These are phyloP conservation scores for Aspergillus egyptiacus DNA, from an alignment of 495 filamentous ascomycete genomes.

Conservation along the genomic window DNA sequence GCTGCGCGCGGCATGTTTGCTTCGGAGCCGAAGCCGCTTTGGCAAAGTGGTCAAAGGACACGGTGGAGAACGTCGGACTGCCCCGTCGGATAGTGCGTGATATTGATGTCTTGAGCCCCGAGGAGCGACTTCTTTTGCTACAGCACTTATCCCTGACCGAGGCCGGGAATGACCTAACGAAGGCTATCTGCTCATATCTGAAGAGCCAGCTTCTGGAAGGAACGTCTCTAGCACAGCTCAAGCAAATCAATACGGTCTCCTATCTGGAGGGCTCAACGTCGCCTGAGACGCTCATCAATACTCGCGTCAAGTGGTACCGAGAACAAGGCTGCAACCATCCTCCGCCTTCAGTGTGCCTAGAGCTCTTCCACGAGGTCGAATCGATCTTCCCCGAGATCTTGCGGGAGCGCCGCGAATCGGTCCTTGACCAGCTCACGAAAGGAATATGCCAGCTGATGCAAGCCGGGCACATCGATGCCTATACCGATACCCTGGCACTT, in stretches of 20 bases:
- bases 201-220: conserved; percentile 45
- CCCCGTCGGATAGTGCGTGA: conserved; percentile 45
- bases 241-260: conserved; percentile 41
- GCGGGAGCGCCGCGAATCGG: conserved; percentile 33
- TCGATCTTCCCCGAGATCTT: conserved; percentile 34
- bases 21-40: conserved; percentile 47
- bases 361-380: conserved; percentile 45
- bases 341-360: conserved; percentile 30
- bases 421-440: conserved; percentile 36
- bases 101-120: conserved; percentile 47
- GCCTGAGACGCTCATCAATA: conserved; percentile 36
- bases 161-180: conserved; percentile 22
- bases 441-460: conserved; percentile 33
- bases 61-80: conserved; percentile 31
- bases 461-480: conserved; percentile 37
- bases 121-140: conserved; percentile 46
- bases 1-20: conserved; percentile 45
- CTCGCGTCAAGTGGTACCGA: conserved; percentile 48
- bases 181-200: conserved; percentile 37
- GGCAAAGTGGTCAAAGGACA: conserved; percentile 31
- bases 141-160: conserved; percentile 45
- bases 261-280: conserved; percentile 45
- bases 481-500: conserved; percentile 48
- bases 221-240: conserved; percentile 45
- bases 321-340: conserved; percentile 42